A percentile compares a stretch with the other conserved stretches of the same genome.
phyloP scores from a whole-genome alignment of 2,329 filamentous ascomycete genomes.

The Clathrospora elynae region DNA sequence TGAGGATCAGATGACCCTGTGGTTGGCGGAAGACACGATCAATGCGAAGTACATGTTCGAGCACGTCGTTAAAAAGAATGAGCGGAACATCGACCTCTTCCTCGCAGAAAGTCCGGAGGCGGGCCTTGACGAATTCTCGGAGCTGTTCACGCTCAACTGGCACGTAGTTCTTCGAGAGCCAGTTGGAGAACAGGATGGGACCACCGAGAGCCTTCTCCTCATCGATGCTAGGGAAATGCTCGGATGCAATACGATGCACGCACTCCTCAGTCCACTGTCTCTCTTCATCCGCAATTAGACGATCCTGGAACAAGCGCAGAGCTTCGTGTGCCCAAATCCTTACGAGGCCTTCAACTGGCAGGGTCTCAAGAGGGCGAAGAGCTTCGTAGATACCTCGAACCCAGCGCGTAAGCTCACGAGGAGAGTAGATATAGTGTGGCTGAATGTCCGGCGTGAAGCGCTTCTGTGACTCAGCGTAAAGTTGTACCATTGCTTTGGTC shows the following conservation, averaged over 20 bases:
- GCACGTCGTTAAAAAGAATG: slow-evolving; percentile 98
- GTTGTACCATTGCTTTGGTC: slow-evolving; percentile 95
- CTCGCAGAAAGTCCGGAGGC: slow-evolving; percentile 97
- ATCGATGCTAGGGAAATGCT: slow-evolving; percentile 95
- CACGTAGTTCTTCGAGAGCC: slow-evolving; percentile 98
- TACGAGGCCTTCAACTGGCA: slow-evolving; percentile 88
- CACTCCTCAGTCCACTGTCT: slow-evolving; percentile 92
- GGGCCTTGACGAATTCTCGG: slow-evolving; percentile 95
- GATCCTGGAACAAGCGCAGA: slow-evolving; percentile 93
- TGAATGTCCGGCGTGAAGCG: slow-evolving; percentile 96
- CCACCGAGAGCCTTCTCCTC: slow-evolving; percentile 85
- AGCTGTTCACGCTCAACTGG: slow-evolving; percentile 94
- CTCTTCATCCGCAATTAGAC: slow-evolving; percentile 92
- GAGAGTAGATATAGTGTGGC: slow-evolving; percentile 98
- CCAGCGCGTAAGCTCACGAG: slow-evolving; percentile 97
- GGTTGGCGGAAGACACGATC: slow-evolving; percentile 98
- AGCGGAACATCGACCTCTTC: slow-evolving; percentile 98
- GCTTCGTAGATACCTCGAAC: slow-evolving; percentile 97
- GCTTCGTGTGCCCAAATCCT: slow-evolving; percentile 99
- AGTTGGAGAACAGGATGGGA: slow-evolving; percentile 98
- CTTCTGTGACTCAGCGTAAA: slow-evolving; percentile 93
- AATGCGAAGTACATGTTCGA: slow-evolving; percentile 97
- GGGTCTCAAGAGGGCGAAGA: slow-evolving; percentile 84
- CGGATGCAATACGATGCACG: slow-evolving; percentile 81
- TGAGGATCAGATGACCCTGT: slow-evolving; percentile 96